Evolutionary conservation across 1,139 yeast genomes (phyloP).

Genomic region (Kurtzmaniella quercitrusa): DNA sequence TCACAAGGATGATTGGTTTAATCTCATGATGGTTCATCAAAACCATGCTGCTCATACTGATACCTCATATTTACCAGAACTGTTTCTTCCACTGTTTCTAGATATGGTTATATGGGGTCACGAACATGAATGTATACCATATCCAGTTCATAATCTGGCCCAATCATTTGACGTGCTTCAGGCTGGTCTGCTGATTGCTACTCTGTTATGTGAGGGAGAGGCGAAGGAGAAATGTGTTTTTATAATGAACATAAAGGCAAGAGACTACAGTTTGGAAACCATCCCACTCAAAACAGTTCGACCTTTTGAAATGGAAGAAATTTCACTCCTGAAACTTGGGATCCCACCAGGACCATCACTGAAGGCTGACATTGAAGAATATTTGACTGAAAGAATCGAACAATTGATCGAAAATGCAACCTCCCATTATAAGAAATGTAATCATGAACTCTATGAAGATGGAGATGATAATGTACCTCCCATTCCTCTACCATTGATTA

Average conservation of each 20-base stretch:
- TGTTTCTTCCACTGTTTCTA: slow-evolving; percentile 72
- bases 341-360: slow-evolving; percentile 63
- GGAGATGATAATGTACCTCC: slow-evolving; percentile 12
- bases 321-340: slow-evolving; percentile 50
- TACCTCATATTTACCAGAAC: slow-evolving; percentile 81
- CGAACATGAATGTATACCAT: slow-evolving; percentile 90
- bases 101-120: slow-evolving; percentile 95
- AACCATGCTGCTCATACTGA: slow-evolving; percentile 78
- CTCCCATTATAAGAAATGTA: slow-evolving; percentile 41
- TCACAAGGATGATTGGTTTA: slow-evolving; percentile 70
- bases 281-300: slow-evolving; percentile 70
- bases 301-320: slow-evolving; percentile 74
- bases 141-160: slow-evolving; percentile 59
- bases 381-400: slow-evolving; percentile 62
- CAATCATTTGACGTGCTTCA: slow-evolving; percentile 78
- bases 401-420: slow-evolving; percentile 59
- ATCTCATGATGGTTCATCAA: slow-evolving; percentile 87
- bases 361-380: slow-evolving; percentile 57
- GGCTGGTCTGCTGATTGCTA: slow-evolving; percentile 94
- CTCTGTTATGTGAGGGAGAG: slow-evolving; percentile 86
- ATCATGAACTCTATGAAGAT: slow-evolving; percentile 21
- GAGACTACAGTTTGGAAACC: slow-evolving; percentile 58
- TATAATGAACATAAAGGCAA: slow-evolving; percentile 58
- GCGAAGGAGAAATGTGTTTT: slow-evolving; percentile 71
- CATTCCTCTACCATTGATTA: slow-evolving; percentile 69